Conservation (phyloP, 2,329 filamentous ascomycete genomes). For the Fusarium sp. region DNA sequence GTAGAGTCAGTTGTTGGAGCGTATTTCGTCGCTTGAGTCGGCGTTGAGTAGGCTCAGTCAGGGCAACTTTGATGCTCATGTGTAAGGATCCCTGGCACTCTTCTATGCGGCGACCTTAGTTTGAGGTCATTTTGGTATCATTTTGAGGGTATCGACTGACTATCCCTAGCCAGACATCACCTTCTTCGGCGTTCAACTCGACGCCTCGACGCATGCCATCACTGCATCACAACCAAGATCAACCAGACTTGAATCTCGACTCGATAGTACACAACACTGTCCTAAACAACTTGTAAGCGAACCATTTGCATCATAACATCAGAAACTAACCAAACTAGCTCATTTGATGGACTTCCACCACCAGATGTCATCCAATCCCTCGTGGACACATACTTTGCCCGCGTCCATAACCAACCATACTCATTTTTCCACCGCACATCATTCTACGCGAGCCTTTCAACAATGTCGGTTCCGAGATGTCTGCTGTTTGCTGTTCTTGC, state of each 20-base stretch:
- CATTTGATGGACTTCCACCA: slow-evolving; percentile 6
- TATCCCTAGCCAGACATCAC: background rate
- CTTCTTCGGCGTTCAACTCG: background rate
- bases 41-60: slow-evolving; percentile 12
- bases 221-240: background rate
- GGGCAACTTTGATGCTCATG: background rate
- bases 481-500: background rate
- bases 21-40: slow-evolving; percentile 8
- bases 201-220: slow-evolving; percentile 3
- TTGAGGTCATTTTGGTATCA: background rate
- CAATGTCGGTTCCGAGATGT: background rate
- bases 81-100: background rate
- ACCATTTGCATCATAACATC: background rate
- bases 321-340: background rate
- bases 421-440: slow-evolving; percentile 20
- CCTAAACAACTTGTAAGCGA: background rate
- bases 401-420: slow-evolving; percentile 43
- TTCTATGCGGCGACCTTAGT: too few species aligned
- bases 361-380: slow-evolving; percentile 30
- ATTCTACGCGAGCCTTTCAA: slow-evolving; percentile 6
- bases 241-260: background rate
- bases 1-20: slow-evolving; percentile 2
- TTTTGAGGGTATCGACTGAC: background rate
- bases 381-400: slow-evolving; percentile 48
- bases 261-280: background rate